These are phyloP conservation scores for Cucumis sativus DNA, from an alignment of 306 rosid genomes.

Conservation along the genomic window DNA sequence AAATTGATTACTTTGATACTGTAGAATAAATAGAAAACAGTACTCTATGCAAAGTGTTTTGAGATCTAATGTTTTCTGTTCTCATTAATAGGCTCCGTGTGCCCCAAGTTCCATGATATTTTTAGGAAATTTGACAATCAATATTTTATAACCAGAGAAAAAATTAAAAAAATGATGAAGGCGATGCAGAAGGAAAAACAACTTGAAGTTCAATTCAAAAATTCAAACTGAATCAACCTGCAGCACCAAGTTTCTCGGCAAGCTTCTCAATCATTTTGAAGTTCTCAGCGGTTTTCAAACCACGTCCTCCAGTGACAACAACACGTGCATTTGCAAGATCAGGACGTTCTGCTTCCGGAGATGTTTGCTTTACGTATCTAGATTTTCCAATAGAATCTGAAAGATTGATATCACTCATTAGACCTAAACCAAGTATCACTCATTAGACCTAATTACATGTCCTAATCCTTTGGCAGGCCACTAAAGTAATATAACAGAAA, in stretches of 20 bases:
- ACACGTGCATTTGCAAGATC: conserved; percentile 86
- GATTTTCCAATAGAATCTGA: conserved; percentile 61
- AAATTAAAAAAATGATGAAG: neutral
- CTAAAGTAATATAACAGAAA: neutral
- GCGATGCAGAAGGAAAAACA: neutral
- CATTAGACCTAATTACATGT: neutral
- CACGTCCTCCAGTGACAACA: conserved; percentile 87
- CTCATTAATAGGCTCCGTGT: neutral
- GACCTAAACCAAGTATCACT: too few relatives aligned
- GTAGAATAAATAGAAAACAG: neutral
- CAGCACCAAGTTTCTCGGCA: conserved; percentile 81
- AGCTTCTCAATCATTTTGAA: conserved; percentile 86
- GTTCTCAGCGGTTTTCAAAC: conserved; percentile 76
- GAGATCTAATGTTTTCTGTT: neutral
- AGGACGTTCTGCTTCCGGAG: conserved; percentile 65
- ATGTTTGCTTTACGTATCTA: conserved; percentile 47
- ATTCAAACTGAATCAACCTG: conserved; percentile 34
- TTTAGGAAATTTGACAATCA: neutral
- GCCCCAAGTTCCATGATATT: neutral
- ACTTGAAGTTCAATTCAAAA: conserved; percentile 4
- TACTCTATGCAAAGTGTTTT: neutral
- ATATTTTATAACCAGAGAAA: neutral
- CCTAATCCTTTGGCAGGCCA: neutral
- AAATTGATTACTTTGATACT: neutral
- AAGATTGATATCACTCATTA: neutral